Evolutionary conservation across 1,139 yeast species (phyloP), one percentile per base, ranked within the genome.

Genomic region (Magnusiomyces tetraspermus): DNA sequence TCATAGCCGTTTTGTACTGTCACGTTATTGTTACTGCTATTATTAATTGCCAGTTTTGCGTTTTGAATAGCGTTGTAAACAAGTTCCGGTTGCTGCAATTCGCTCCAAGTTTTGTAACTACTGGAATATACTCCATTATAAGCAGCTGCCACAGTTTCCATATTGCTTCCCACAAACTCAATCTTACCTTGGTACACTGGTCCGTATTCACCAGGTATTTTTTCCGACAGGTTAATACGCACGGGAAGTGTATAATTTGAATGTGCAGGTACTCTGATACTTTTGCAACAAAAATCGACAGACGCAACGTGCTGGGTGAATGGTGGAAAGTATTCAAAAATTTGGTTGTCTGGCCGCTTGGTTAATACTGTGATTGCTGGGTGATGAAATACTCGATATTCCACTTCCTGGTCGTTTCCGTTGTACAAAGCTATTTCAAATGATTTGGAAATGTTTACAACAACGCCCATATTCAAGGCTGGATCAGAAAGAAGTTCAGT

Each of bases 401-500:
- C 45, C 4, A 59, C 61, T 4, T 48, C 46, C 6, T 51, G 33
- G 6, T 44, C 13, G 21, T 57, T 53, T 36, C 47, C 56, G 45
- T 60, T 60, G 36, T 50, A 48, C 26, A 52, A 26, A 6, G 19
- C 28, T n/a, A 42, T 22, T 13, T 24, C 30, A 42, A 22, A 22
- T 10, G 13, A 23, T 3, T 15, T 28, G 13, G 13, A 13, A 13
- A 42, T 5, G 53, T 55, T 37, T 3, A 42, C 17, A 3, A 38
- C 37, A 21, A 50, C 24, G 4, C 51, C 51, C 55, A 61, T 45
- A 52, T 58, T 44, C 51, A 50, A 36, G 36, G 52, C 10, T 11
- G 59, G 53, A 21, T 45, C 53, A 6, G 61, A 58, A 3, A 53
- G 26, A n/a, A 60, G 30, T 4, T 33, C 40, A 3, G 72, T 68